These are phyloP conservation scores for Gossypium thurberi DNA, from an alignment of 345 rosid species.

Conservation along the genomic window DNA sequence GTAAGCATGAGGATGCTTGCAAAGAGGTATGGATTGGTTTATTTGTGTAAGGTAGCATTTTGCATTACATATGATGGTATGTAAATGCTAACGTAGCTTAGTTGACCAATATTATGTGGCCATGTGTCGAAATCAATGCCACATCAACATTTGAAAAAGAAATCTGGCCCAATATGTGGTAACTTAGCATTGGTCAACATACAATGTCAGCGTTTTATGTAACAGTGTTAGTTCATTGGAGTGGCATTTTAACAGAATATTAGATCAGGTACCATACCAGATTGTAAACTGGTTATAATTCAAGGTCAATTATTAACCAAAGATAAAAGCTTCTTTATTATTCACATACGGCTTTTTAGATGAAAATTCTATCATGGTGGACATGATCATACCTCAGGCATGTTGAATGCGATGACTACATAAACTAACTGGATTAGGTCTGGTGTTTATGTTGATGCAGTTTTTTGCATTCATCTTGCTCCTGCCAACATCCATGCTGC, in stretches of 20 bases:
- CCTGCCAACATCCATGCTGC: not conserved
- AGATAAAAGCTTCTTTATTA: not conserved
- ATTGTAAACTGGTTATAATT: not conserved
- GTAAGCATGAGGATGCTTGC: constrained; percentile 56
- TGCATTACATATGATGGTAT: not conserved
- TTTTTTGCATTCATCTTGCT: not conserved
- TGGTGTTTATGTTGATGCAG: not conserved
- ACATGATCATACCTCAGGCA: not conserved
- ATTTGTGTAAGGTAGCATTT: not conserved
- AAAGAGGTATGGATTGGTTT: constrained; percentile 44
- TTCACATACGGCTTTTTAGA: not conserved
- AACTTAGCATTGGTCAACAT: not conserved
- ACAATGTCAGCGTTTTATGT: not conserved
- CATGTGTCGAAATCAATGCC: not conserved
- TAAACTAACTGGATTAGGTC: not conserved
- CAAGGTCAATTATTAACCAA: not conserved
- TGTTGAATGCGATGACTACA: not conserved
- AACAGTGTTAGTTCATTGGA: not conserved
- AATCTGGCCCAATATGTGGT: not conserved
- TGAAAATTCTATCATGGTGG: not conserved
- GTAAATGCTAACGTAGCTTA: not conserved
- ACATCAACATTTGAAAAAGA: not conserved
- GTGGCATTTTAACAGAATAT: not conserved
- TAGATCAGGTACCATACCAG: not conserved
- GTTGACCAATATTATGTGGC: not conserved